phyloP scores from a whole-genome alignment of 441 rosid species.

The Corymbia citriodora region DNA sequence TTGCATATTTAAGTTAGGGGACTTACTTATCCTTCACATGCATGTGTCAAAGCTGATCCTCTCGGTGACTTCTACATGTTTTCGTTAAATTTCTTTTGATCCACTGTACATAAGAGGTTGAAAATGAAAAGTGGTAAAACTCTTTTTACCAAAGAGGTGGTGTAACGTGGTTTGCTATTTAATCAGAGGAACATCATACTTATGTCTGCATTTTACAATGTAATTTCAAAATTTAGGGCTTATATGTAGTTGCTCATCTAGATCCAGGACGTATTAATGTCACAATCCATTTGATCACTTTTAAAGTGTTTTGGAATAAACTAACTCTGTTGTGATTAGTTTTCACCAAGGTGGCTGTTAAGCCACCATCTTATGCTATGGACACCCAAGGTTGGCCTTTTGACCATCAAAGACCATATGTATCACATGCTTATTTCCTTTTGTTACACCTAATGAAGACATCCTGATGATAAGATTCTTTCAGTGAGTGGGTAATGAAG shows the following conservation, averaged over 20 bases:
- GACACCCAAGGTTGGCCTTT: neutral
- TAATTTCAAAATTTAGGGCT: neutral
- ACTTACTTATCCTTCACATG: neutral
- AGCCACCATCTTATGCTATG: neutral
- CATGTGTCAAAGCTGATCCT: neutral
- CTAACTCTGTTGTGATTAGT: neutral
- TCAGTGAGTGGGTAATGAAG: conserved; percentile 86
- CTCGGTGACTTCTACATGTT: neutral
- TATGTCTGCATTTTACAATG: neutral
- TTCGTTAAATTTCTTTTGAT: neutral
- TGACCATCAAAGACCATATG: neutral
- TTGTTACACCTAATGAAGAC: neutral
- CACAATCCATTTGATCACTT: neutral
- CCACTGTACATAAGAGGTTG: neutral
- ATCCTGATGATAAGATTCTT: neutral
- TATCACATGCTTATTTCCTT: neutral
- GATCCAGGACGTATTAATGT: neutral
- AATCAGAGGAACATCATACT: neutral
- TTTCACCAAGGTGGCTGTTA: neutral
- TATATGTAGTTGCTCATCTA: neutral
- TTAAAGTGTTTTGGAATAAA: neutral
- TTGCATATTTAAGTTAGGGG: neutral
- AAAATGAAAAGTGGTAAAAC: neutral
- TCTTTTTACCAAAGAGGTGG: neutral
- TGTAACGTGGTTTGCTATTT: neutral